Evolutionary conservation across 306 rosid species (phyloP).

Genomic region (Trifolium fragiferum): DNA sequence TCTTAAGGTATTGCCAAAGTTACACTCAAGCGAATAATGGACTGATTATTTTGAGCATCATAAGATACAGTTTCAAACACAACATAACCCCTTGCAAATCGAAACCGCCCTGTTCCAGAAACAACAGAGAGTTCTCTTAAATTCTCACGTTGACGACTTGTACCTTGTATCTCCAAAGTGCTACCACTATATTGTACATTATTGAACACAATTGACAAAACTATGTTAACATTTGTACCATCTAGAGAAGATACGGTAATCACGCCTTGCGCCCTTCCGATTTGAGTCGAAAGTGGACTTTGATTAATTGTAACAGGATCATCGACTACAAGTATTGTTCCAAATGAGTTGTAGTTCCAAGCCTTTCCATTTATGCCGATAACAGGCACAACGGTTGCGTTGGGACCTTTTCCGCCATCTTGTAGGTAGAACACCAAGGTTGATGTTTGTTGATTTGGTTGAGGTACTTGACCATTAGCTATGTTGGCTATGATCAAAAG

Average conservation of each 20-base stretch:
- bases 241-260: conserved; percentile 21
- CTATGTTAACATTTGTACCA: conserved; percentile 27
- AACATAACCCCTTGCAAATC: conserved; percentile 55
- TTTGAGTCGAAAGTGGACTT: not conserved
- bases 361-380: conserved; percentile 35
- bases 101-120: conserved; percentile 60
- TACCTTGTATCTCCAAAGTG: conserved; percentile 46
- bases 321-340: conserved; percentile 45
- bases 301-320: conserved; percentile 28
- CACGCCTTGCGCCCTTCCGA: conserved; percentile 49
- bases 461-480: not conserved
- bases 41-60: conserved; percentile 37
- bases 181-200: conserved; percentile 40
- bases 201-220: conserved; percentile 49
- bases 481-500: conserved; percentile 10
- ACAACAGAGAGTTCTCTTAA: conserved; percentile 53
- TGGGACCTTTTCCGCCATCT: conserved; percentile 37
- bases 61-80: conserved; percentile 29
- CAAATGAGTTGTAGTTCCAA: conserved; percentile 46
- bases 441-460: conserved; percentile 17
- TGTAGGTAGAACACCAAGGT: conserved; percentile 45
- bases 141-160: conserved; percentile 40
- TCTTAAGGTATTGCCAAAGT: conserved; percentile 14
- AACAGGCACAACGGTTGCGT: conserved; percentile 43
- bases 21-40: conserved; percentile 39